A percentile compares a stretch with the other conserved stretches of the same genome.
Evolutionary conservation across 75 land plant species (phyloP).

Genomic region (Sequoiadendron giganteum): DNA sequence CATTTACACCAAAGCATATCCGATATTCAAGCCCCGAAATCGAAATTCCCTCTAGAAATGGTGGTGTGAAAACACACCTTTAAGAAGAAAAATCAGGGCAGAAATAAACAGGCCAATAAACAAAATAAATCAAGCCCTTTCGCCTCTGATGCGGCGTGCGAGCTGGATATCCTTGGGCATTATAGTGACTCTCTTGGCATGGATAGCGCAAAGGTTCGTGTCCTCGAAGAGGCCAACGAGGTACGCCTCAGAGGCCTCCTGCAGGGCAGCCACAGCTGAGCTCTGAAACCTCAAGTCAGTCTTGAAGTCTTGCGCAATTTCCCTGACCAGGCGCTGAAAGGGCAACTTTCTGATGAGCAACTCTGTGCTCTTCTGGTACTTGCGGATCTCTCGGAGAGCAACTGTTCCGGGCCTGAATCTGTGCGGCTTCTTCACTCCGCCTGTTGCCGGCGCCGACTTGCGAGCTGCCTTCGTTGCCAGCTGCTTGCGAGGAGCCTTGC

Average conservation of each 20-base stretch:
- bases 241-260: not conserved
- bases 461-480: constrained; percentile 26
- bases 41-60: not conserved
- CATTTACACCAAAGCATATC: no score
- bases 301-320: constrained; percentile 24
- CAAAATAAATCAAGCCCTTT: not conserved
- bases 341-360: constrained; percentile 34
- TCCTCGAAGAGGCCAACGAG: not conserved
- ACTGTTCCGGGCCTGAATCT: constrained; percentile 41
- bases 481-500: constrained; percentile 3
- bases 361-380: constrained; percentile 35
- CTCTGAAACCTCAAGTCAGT: constrained; percentile 2
- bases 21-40: not conserved
- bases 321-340: constrained; percentile 35
- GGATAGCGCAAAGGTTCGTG: not conserved
- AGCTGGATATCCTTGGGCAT: not conserved
- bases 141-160: constrained; percentile 5
- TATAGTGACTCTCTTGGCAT: not conserved
- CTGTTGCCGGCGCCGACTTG: constrained; percentile 9
- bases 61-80: not conserved
- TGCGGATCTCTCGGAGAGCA: constrained; percentile 38
- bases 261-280: not conserved
- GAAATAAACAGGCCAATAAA: no score
- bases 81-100: no score
- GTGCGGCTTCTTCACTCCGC: constrained; percentile 25